These are phyloP conservation scores for Leccinum ambiguum DNA, from an alignment of 1,284 basidiomycete species.

Conservation along the genomic window DNA sequence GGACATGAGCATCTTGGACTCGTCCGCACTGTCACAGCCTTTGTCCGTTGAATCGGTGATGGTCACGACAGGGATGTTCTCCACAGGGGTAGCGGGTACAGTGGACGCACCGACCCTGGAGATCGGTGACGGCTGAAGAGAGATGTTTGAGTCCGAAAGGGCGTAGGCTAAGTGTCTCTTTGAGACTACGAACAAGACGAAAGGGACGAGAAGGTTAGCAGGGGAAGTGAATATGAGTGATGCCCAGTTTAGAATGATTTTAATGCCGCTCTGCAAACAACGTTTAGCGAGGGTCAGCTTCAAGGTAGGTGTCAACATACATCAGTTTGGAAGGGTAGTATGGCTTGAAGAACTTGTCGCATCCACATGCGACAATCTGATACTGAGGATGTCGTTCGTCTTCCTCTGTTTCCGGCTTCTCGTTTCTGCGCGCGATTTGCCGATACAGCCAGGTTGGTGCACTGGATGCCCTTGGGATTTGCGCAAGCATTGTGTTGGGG, in stretches of 20 bases:
- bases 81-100: slow-evolving; percentile 2
- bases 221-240: slow-evolving; percentile 28
- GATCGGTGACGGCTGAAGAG: not conserved
- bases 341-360: too few species aligned
- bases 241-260: slow-evolving; percentile 26
- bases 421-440: too few species aligned
- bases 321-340: slow-evolving; percentile 27
- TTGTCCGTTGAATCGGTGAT: slow-evolving; percentile 18
- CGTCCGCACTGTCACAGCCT: slow-evolving; percentile 1
- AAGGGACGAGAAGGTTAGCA: slow-evolving; percentile 25
- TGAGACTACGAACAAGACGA: slow-evolving; percentile 24
- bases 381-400: too few species aligned
- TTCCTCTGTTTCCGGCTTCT: too few species aligned
- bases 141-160: slow-evolving; percentile 16
- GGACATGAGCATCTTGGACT: slow-evolving; percentile 13
- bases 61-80: slow-evolving; percentile 21
- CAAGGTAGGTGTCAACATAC: slow-evolving; percentile 12
- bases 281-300: not conserved
- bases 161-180: slow-evolving; percentile 24
- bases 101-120: not conserved
- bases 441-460: too few species aligned
- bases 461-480: too few species aligned
- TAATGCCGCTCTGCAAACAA: slow-evolving; percentile 14
- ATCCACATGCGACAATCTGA: too few species aligned
- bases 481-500: too few species aligned